Percentiles rank a stretch among this genome's conserved stretches.
Conservation (phyloP, 139 green algal species). For the Eudorina sp. region DNA sequence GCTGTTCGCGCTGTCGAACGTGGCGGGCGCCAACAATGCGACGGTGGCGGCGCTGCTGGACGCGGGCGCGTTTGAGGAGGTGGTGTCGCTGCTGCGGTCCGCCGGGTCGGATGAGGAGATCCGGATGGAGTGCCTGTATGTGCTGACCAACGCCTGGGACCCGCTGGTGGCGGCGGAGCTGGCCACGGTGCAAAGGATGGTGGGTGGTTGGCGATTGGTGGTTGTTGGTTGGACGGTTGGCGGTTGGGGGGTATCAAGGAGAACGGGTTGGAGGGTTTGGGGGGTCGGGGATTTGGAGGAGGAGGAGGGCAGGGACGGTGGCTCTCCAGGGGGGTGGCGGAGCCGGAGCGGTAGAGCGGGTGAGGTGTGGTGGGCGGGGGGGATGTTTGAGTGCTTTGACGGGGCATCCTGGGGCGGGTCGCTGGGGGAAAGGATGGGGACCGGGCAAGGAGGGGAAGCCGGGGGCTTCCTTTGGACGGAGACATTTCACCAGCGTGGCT, state of each 20-base stretch:
- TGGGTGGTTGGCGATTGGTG: too few species aligned
- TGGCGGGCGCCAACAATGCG: constrained; percentile 23
- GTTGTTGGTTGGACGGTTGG: too few species aligned
- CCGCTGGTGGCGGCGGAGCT: constrained; percentile 14
- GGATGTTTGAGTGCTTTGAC: too few species aligned
- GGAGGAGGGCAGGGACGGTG: background rate
- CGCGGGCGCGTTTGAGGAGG: background rate
- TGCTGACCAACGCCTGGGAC: constrained; percentile 38
- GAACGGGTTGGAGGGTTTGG: background rate
- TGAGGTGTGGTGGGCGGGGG: too few species aligned
- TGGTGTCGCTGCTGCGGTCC: constrained; percentile 2
- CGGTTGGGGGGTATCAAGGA: background rate
- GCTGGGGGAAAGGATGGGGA: too few species aligned
- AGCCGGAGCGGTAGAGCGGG: too few species aligned
- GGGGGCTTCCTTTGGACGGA: too few species aligned
- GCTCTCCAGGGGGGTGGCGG: background rate
- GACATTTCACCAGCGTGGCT: too few species aligned
- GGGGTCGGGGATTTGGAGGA: background rate
- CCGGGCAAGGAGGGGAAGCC: too few species aligned
- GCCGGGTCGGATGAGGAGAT: background rate
- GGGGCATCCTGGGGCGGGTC: too few species aligned
- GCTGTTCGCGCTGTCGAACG: constrained; percentile 38
- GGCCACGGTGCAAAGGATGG: background rate
- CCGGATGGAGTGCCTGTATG: constrained; percentile 28
- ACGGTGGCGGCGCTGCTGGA: constrained; percentile 33